Conservation (phyloP, 257 asterid species). For the Capsicum pubescens region DNA sequence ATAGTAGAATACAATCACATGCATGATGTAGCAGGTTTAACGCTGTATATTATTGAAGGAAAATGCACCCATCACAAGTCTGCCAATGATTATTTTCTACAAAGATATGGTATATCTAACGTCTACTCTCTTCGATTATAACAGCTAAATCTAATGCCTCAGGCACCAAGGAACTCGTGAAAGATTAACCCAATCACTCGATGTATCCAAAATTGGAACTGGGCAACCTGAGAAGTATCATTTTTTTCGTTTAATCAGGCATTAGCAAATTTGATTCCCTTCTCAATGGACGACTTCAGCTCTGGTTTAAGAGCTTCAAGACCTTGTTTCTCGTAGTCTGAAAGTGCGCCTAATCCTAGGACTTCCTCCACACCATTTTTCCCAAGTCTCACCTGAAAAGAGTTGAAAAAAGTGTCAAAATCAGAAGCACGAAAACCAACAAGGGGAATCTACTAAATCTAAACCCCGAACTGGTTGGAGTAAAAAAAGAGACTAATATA, state of each 20-base stretch:
- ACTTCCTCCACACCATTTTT: constrained; percentile 86
- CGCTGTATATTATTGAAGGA: not conserved
- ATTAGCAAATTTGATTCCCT: constrained; percentile 67
- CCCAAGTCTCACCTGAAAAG: constrained; percentile 76
- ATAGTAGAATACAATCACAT: not conserved
- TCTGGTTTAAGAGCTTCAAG: constrained; percentile 74
- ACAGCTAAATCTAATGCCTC: constrained; percentile 26
- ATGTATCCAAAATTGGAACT: constrained; percentile 36
- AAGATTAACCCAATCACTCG: constrained; percentile 7
- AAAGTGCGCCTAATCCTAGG: constrained; percentile 64
- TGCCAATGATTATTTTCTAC: constrained; percentile 31
- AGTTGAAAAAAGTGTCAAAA: not conserved
- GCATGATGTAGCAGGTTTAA: not conserved
- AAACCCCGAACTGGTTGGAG: not conserved
- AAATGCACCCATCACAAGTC: constrained; percentile 23
- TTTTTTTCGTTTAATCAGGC: constrained; percentile 38
- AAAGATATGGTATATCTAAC: constrained; percentile 9
- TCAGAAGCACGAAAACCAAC: not conserved
- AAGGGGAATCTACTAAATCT: not conserved
- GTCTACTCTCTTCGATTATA: not conserved
- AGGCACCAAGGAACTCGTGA: constrained; percentile 3
- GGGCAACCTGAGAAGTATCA: not conserved
- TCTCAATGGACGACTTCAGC: constrained; percentile 72
- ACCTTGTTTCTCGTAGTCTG: constrained; percentile 76
- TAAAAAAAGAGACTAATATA: not conserved